phyloP scores from a whole-genome alignment of 306 rosid species.

The Morella rubra region DNA sequence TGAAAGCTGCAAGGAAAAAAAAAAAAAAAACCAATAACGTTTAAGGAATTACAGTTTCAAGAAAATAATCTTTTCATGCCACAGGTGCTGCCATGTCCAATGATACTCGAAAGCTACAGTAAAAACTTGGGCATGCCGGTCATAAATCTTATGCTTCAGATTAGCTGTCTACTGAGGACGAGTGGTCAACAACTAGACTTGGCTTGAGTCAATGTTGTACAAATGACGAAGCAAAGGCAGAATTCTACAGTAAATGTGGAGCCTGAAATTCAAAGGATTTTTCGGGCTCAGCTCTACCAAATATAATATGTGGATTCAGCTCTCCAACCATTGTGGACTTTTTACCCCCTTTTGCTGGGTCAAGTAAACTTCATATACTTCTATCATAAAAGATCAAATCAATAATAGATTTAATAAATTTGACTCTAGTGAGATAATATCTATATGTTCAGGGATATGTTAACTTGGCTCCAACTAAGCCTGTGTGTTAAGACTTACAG shows the following conservation, averaged over 20 bases:
- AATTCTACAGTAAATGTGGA: neutral
- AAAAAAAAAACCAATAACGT: slow-evolving; percentile 24
- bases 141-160: neutral
- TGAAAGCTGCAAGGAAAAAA: slow-evolving; percentile 51
- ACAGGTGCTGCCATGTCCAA: neutral
- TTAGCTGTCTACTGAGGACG: neutral
- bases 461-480: too few species aligned
- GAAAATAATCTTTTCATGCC: slow-evolving; percentile 12
- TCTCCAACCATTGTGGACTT: too few species aligned
- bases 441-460: too few species aligned
- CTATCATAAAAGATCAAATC: too few species aligned
- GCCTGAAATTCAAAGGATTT: neutral
- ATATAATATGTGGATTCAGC: too few species aligned
- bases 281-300: too few species aligned
- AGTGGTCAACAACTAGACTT: neutral
- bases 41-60: slow-evolving; percentile 5
- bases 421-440: too few species aligned
- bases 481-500: too few species aligned
- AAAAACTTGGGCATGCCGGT: neutral
- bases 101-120: neutral
- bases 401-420: too few species aligned
- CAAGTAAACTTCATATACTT: too few species aligned
- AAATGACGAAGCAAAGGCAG: neutral
- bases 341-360: too few species aligned
- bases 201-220: neutral